These are phyloP conservation scores for Circinella minor DNA, from an alignment of 371 early-diverging fungal species.

Conservation along the genomic window DNA sequence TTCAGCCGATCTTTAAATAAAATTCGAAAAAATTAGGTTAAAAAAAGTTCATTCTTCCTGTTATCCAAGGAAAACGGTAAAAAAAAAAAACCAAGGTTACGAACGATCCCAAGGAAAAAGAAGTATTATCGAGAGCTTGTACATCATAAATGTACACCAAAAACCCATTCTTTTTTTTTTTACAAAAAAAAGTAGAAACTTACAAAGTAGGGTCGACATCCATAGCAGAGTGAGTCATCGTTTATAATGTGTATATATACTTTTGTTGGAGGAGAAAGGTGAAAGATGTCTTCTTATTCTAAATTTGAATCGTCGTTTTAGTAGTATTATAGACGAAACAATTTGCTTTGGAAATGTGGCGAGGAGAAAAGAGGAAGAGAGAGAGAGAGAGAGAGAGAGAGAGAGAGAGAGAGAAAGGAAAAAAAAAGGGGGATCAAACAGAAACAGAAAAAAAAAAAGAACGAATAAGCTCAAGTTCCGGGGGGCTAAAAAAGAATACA, in stretches of 20 bases:
- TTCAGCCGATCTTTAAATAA: slow-evolving; percentile 39
- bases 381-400: slow-evolving; percentile 6
- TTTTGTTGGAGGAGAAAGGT: no score
- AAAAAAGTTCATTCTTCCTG: no score
- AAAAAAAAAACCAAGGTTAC: no score
- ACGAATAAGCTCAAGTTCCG: neutral
- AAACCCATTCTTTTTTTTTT: neutral
- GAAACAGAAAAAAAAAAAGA: neutral
- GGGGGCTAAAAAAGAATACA: slow-evolving; percentile 2
- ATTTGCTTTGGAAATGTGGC: neutral
- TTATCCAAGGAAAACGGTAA: no score
- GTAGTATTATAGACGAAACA: no score
- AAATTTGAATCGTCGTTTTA: no score
- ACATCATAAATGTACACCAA: no score
- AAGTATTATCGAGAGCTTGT: no score
- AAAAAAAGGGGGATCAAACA: neutral
- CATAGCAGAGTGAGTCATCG: slow-evolving; percentile 30
- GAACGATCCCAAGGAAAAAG: no score
- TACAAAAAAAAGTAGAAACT: neutral
- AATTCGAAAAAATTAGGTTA: no score
- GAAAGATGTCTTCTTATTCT: no score
- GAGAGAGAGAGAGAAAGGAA: slow-evolving; percentile 15
- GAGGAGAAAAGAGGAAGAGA: slow-evolving; percentile 6
- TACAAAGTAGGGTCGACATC: slow-evolving; percentile 31
- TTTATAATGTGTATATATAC: neutral